Evolutionary conservation across 1,139 yeast genomes (phyloP), one percentile per base, ranked within the genome.

Genomic region (Yamadazyma songkhlaensis): DNA sequence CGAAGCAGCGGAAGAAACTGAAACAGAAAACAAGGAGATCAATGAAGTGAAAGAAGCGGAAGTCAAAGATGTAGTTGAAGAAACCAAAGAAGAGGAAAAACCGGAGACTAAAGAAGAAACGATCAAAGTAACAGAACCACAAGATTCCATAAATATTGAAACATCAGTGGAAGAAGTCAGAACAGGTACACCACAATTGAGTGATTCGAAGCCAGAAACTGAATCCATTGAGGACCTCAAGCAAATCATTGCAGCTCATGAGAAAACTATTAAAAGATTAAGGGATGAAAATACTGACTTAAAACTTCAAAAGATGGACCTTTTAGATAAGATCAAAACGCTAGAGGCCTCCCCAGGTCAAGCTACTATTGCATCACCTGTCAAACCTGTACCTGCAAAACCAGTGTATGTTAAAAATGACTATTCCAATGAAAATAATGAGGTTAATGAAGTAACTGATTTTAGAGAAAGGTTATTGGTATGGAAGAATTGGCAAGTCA

Each of bases 401-500:
- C 71, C 70, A n/a, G 50, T 60, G 0, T 50, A 59, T 42, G 64
- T 67, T 25, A 54, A 45, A 21, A 68, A 67, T 41, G 62, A 55
- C 26, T 68, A 61, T 45, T 72, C 72, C 2, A 51, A 64, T 0
- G 60, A 70, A 3, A 59, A 56, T 33, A 66, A 59, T 38, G 57
- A 56, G 34, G 50, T 60, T 29, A 47, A 48, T 14, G 20, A 17
- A 17, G 53, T 57, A 1, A 64, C 53, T 20, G 72, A 71, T 38
- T 70, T 68, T 51, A 61, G 71, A 50, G 75, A 69, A 41, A 55
- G 58, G 33, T 49, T 71, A 15, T 50, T 68, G 59, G 74, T 79
- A 45, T 89, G 95, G 95, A 79, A 80, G 49, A 81, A 80, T 29
- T 89, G 94, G 92, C 88, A 84, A 53, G 77, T 87, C 3, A 95